Base-by-base conservation (phyloP, 345 rosid species). In the Geranium rotundifolium region DNA sequence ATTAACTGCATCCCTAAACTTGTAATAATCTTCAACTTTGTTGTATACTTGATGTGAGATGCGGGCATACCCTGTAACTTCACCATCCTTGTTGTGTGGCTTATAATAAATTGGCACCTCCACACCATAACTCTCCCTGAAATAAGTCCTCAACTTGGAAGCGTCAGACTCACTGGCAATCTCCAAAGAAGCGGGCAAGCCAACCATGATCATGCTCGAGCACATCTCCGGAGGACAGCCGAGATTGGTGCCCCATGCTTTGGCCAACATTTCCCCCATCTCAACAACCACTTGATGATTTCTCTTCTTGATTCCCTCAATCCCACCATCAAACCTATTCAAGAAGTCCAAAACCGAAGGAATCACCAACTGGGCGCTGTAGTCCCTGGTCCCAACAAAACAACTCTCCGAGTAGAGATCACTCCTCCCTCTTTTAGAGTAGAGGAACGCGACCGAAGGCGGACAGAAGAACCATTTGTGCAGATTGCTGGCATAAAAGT, bases 381-480 rank as follows among this genome's bases (percentile, higher is more conserved):
- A 93, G 65, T 93, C 99, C 75, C 97, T 77, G 8, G 88, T 93
- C 14, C 97, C 99, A 54, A 88, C 82, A 97, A 97, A 93, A 0
- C 87, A 73, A 62, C 96, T 93, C 81, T 93, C 99, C 31, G n/a
- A n/a, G n/a, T n/a, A 73, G 64, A 0, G 96, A 90, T 67, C 90
- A 77, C 5, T 97, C 99, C 3, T 63, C 46, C 4, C 30, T 19
- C 0, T 88, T 68, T 65, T 82, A 65, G 90, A 88, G 57, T 93
- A 86, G 82, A 90, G 72, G 77, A 93, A 88, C 0, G 99, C 96
- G 3, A 81, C 92, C 0, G 97, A 79, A 17, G 99, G 99, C 0
- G 97, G 99, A 7, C 96, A 86, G 67, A 93, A 93, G 60, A 90
- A 86, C 99, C 99, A 93, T 60, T 93, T 93, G 30, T 90, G 88